Evolutionary conservation across 2,329 filamentous ascomycete species (phyloP).

Genomic region (Neofusicoccum parvum): DNA sequence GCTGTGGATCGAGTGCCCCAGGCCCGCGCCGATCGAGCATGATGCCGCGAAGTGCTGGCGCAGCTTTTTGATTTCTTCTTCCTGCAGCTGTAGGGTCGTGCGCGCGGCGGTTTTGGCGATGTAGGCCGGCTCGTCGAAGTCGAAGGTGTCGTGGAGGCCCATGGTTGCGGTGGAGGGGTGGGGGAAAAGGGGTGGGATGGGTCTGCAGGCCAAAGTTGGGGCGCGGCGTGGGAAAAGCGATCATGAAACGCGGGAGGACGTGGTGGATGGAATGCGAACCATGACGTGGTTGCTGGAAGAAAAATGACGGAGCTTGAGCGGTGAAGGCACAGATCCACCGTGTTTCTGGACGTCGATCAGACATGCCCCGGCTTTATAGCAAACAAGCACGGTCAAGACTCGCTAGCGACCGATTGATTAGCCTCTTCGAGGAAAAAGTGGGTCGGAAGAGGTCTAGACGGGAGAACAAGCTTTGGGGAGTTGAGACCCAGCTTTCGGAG

Average conservation of each 20-base stretch:
- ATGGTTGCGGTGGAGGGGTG: neutral
- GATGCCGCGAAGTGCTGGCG: conserved; percentile 10
- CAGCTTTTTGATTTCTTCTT: conserved; percentile 4
- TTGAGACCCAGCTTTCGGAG: no score
- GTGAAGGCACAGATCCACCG: neutral
- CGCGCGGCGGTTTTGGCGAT: neutral
- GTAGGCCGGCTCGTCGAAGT: conserved; percentile 9
- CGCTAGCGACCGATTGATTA: neutral
- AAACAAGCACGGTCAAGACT: conserved; percentile 13
- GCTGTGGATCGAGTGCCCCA: conserved; percentile 1
- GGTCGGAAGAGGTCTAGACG: neutral
- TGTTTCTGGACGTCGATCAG: neutral
- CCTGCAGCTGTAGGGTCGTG: neutral
- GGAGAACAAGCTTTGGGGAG: neutral
- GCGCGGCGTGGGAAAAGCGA: neutral
- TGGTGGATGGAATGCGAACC: neutral
- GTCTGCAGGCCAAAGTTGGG: neutral
- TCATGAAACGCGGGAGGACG: neutral
- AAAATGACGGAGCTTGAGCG: neutral
- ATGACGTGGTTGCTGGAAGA: neutral
- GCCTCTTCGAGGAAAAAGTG: neutral
- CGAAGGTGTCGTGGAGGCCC: conserved; percentile 18
- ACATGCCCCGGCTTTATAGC: conserved; percentile 1
- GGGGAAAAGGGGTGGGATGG: neutral
- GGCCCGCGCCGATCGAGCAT: neutral